Evolutionary conservation across 2,329 filamentous ascomycete species (phyloP).

Genomic region (Aspergillus floridensis): DNA sequence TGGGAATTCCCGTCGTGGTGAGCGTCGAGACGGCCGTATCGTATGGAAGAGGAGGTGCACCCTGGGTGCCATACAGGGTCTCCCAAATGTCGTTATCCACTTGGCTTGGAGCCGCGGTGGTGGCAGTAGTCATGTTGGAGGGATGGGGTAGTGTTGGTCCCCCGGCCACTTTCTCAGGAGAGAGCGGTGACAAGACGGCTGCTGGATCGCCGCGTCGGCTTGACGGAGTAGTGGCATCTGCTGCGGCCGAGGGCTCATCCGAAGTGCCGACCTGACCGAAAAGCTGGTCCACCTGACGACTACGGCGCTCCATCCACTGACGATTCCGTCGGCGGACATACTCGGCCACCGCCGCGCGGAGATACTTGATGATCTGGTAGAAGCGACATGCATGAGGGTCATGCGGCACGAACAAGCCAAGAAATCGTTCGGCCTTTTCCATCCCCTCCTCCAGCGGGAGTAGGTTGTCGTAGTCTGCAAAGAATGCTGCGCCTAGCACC

Average conservation of each 20-base stretch:
- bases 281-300: constrained; percentile 43
- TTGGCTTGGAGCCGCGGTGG: constrained; percentile 10
- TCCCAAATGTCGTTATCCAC: constrained; percentile 31
- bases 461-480: constrained; percentile 45
- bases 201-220: constrained; percentile 8
- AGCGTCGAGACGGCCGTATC: constrained; percentile 33
- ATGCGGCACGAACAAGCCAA: constrained; percentile 33
- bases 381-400: constrained; percentile 39
- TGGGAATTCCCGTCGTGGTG: constrained; percentile 33
- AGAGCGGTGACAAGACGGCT: constrained; percentile 23
- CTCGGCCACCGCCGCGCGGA: constrained; percentile 38
- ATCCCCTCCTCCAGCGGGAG: constrained; percentile 35
- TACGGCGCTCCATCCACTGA: constrained; percentile 40
- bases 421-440: constrained; percentile 35
- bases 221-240: constrained; percentile 8
- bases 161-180: constrained; percentile 19
- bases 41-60: constrained; percentile 23
- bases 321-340: constrained; percentile 38
- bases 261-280: constrained; percentile 36
- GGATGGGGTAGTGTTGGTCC: constrained; percentile 19
- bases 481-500: constrained; percentile 46
- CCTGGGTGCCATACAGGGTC: constrained; percentile 23
- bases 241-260: constrained; percentile 9
- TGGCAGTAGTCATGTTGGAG: constrained; percentile 6
- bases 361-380: constrained; percentile 39